Evolutionary conservation across 2,329 filamentous ascomycete species (phyloP).

Genomic region (Emergomyces orientalis): DNA sequence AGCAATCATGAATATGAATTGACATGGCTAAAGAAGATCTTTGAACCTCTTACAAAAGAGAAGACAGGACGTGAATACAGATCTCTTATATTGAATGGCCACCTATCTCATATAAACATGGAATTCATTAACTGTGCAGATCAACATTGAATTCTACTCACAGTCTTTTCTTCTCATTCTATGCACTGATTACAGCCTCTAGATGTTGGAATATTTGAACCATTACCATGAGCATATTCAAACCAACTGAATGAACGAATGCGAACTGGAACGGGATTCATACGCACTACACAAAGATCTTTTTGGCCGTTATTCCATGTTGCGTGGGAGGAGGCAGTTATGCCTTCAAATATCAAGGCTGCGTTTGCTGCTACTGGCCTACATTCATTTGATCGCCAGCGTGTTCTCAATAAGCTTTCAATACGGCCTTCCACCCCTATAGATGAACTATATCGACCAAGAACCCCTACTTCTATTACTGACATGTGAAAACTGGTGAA

Average conservation of each 20-base stretch:
- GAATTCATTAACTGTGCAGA: constrained; percentile 9
- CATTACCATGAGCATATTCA: not conserved
- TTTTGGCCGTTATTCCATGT: constrained; percentile 8
- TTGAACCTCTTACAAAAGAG: not conserved
- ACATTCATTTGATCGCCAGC: not conserved
- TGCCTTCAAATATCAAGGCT: constrained; percentile 4
- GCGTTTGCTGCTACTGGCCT: not conserved
- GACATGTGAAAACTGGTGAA: not conserved
- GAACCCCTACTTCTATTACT: not conserved
- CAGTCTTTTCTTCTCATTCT: constrained; percentile 7
- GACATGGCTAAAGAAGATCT: too few species aligned
- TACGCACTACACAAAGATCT: constrained; percentile 2
- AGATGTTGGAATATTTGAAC: constrained; percentile 11
- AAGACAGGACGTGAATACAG: not conserved
- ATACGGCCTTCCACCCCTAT: not conserved
- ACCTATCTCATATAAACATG: constrained; percentile 10
- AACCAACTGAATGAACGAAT: not conserved
- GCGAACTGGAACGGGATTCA: not conserved
- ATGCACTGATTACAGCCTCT: constrained; percentile 8
- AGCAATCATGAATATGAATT: too few species aligned
- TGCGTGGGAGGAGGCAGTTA: not conserved
- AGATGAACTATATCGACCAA: not conserved
- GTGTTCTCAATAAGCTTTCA: constrained; percentile 1
- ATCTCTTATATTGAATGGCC: constrained; percentile 7
- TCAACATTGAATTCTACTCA: constrained; percentile 8